These are phyloP conservation scores for Reticulascus tulasneorum DNA, from an alignment of 2,329 filamentous ascomycete genomes.

Conservation along the genomic window DNA sequence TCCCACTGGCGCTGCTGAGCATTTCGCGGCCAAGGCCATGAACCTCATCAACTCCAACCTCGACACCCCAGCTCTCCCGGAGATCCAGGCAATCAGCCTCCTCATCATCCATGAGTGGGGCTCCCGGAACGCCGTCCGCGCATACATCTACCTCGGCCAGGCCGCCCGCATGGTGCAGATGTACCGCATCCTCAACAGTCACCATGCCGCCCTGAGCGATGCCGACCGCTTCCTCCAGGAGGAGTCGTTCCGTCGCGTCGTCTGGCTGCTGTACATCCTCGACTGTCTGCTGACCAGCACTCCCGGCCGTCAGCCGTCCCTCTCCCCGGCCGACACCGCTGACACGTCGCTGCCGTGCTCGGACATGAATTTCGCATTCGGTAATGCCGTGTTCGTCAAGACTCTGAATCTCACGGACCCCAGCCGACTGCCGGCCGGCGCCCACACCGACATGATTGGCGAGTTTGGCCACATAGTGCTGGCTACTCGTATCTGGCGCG, in stretches of 20 bases:
- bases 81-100: constrained; percentile 58
- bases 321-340: constrained; percentile 50
- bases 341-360: constrained; percentile 56
- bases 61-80: constrained; percentile 55
- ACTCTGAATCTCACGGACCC: constrained; percentile 43
- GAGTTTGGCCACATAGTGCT: constrained; percentile 60
- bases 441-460: constrained; percentile 48
- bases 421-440: constrained; percentile 32
- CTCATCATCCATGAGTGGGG: constrained; percentile 62
- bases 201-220: constrained; percentile 44
- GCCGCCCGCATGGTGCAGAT: constrained; percentile 63
- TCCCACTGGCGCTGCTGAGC: constrained; percentile 51
- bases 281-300: constrained; percentile 61
- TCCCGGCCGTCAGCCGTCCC: constrained; percentile 54
- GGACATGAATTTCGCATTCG: constrained; percentile 61
- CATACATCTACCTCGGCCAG: constrained; percentile 60
- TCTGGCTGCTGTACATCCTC: constrained; percentile 61
- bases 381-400: constrained; percentile 55
- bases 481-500: constrained; percentile 58
- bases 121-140: constrained; percentile 56
- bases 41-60: constrained; percentile 53
- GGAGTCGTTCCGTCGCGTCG: constrained; percentile 56
- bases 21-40: constrained; percentile 56
- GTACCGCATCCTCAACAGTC: constrained; percentile 56
- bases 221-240: constrained; percentile 58